phyloP scores from a whole-genome alignment of 495 filamentous ascomycete species.

The Glonium stellatum region DNA sequence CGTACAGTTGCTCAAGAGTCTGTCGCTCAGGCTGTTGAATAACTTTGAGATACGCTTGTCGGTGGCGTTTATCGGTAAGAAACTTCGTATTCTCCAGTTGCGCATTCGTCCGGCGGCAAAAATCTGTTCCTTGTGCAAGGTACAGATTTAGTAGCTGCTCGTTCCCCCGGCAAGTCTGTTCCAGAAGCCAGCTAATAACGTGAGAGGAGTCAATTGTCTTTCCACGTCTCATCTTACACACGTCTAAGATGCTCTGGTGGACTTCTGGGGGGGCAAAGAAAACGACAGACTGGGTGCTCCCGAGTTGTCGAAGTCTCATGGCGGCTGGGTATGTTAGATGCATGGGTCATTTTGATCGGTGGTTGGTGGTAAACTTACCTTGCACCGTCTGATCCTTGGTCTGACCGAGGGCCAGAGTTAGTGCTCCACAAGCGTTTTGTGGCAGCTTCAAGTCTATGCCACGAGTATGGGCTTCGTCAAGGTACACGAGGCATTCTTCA shows the following conservation, averaged over 20 bases:
- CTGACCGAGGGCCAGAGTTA: constrained; percentile 56
- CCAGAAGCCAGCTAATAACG: constrained; percentile 53
- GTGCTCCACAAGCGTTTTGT: constrained; percentile 48
- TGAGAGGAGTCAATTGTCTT: constrained; percentile 42
- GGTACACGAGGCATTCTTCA: constrained; percentile 57
- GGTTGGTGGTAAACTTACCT: constrained; percentile 19
- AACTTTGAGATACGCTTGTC: constrained; percentile 35
- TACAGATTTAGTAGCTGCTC: constrained; percentile 51
- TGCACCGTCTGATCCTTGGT: constrained; percentile 67
- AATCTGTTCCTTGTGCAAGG: constrained; percentile 52
- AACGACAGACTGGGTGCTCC: constrained; percentile 21
- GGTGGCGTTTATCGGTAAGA: constrained; percentile 25
- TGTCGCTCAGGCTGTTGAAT: constrained; percentile 42
- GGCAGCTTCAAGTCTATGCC: constrained; percentile 65
- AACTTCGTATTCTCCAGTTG: constrained; percentile 30
- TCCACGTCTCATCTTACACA: constrained; percentile 4
- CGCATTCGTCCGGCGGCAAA: constrained; percentile 42
- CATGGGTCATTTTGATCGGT: not conserved
- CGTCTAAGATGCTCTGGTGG: constrained; percentile 36
- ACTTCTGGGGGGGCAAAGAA: constrained; percentile 46
- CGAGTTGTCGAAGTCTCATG: constrained; percentile 27
- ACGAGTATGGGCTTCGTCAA: constrained; percentile 67
- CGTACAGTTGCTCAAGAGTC: constrained; percentile 43
- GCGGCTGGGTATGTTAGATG: constrained; percentile 8
- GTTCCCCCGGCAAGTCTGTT: constrained; percentile 52